phyloP scores from a whole-genome alignment of 306 rosid genomes.

The Luffa acutangula region DNA sequence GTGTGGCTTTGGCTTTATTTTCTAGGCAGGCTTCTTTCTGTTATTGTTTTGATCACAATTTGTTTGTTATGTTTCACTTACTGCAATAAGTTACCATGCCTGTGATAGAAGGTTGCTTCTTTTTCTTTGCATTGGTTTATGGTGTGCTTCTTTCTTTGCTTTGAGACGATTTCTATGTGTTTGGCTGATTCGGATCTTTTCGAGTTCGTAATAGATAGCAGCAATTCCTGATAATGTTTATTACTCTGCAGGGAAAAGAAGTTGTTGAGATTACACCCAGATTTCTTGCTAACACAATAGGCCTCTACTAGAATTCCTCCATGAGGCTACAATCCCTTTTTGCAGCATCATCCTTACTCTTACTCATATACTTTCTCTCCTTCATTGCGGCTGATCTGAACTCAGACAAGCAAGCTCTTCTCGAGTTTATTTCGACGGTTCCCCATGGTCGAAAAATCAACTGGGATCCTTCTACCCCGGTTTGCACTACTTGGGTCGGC shows the following conservation, averaged over 20 bases:
- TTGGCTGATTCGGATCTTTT: not conserved
- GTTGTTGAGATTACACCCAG: constrained; percentile 15
- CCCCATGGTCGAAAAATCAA: constrained; percentile 62
- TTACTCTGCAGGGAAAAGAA: constrained; percentile 37
- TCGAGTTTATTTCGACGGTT: constrained; percentile 47
- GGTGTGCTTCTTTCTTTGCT: not conserved
- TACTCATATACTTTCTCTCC: constrained; percentile 21
- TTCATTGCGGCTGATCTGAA: constrained; percentile 37
- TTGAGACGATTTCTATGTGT: not conserved
- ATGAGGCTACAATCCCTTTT: constrained; percentile 37
- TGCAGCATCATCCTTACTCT: constrained; percentile 20
- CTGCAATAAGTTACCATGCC: constrained; percentile 1
- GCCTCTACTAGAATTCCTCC: constrained; percentile 19
- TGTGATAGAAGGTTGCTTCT: not conserved
- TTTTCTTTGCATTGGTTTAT: not conserved
- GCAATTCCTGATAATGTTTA: not conserved
- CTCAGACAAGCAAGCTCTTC: constrained; percentile 77
- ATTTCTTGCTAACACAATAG: constrained; percentile 4
- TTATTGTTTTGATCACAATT: not conserved
- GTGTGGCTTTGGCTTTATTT: not conserved
- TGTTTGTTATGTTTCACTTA: not conserved
- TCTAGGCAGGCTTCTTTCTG: not conserved
- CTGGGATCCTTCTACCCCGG: constrained; percentile 47
- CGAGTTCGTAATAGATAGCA: not conserved
- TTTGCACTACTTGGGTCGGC: constrained; percentile 77